Base-by-base conservation (phyloP, 345 rosid species). In the Moringa oleifera region DNA sequence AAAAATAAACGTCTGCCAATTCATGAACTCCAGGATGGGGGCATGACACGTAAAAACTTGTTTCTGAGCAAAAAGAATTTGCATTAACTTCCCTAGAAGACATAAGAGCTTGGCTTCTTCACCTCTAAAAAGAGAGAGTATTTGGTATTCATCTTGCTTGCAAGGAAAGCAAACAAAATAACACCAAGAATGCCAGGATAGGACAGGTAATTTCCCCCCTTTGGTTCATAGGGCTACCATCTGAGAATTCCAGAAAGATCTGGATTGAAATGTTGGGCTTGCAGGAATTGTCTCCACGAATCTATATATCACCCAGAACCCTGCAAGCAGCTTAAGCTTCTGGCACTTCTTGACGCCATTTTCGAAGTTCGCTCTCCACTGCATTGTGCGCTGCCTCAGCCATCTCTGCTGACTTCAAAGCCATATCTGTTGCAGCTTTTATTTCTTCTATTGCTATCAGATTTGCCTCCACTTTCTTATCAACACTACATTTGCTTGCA, bases 371-470 rank as follows among this genome's bases (percentile, higher is more conserved):
- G 23, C 64, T 80, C 57, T 88, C 85, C 7, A 94, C 77, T 37
- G 71, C 76, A 19, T 25, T 76, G 72, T 83, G 79, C 4, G 95
- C 97, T 0, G 92, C 82, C 64, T 84, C 88, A 6, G 97, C 89
- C 58, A 67, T 69, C 53, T 85, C 84, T 17, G 88, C 87, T 23
- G 93, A 80, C 71, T 73, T 87, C 72, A 86, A 62, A 36, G 97
- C 99, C 52, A 81, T 28, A 0, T 82, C 96, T 1, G 86, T 90
- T 9, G 90, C 96, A 9, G 75, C 73, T 33, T 86, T 71, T 61
- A 90, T 83, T 73, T 88, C 91, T 71, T 81, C 83, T 0, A 86
- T 72, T 6, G 85, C 86, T 67, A 76, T 77, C 62, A 82, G 52
- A 36, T 65, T 78, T 7, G 77, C 88, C 62, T 65, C 87, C 62